Base-by-base conservation (phyloP, 139 green algal species). In the Micractinium conductrix region DNA sequence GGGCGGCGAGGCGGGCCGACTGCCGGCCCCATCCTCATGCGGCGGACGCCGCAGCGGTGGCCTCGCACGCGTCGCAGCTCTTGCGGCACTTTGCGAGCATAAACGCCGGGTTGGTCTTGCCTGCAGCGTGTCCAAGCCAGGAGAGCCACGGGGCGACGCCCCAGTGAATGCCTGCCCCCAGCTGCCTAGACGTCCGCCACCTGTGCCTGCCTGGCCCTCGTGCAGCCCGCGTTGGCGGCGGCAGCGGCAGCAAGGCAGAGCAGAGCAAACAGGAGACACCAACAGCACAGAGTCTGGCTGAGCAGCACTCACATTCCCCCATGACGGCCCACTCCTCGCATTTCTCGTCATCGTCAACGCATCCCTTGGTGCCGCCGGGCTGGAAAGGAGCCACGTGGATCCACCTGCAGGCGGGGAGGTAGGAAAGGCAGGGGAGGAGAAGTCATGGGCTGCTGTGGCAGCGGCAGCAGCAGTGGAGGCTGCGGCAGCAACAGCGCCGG, bases 311-410 rank as follows among this genome's bases (percentile, higher is more conserved):
- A 82, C 86, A 89, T 68, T 89, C 86, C 33, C 86, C 86, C 37
- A 78, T 67, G 21, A 83, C 50, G 30, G 86, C 82, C 86, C 86
- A 90, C 50, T 87, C 83, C 30, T 84, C 80, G 79, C 87, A 89
- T 24, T 80, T 65, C 28, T 74, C 58, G 60, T 86, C 24, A 0
- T 53, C 26, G 62, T 88, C 84, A 26, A 21, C 21, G 65, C 84
- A 91, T 30, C 50, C 74, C 48, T 83, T 82, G 81, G 35, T 37
- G 43, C 48, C 35, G 43, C 63, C 44, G 0, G 35, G 0, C 60
- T 78, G 60, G 58, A 91, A 89, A 19, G 79, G 12, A 33, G 21
- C 62, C 28, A 90, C 89, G 58, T 94, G 91, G 40, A 95, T 94
- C 92, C 91, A 94, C 67, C 91, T 94, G 62, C 14, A 0, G 5